A percentile compares a stretch with the other conserved stretches of the same genome.
Conservation (phyloP, 306 rosid genomes). For the Citrullus amarus region DNA sequence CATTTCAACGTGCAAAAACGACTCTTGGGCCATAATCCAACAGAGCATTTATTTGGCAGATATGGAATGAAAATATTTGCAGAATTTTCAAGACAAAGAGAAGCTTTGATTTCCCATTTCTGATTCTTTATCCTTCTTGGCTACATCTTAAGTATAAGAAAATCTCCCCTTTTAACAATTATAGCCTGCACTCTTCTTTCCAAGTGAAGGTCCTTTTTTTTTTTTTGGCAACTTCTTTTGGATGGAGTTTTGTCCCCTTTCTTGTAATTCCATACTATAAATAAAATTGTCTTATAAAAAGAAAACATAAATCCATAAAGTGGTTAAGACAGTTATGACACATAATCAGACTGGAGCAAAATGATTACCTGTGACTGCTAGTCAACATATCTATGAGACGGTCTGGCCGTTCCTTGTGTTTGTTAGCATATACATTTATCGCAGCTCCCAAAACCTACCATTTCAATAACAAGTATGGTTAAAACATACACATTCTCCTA, state of each 20-base stretch:
- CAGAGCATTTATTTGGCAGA: neutral
- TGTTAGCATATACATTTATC: conserved; percentile 91
- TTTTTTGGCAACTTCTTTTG: neutral
- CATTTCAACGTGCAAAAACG: neutral
- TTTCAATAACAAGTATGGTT: neutral
- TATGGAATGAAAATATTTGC: neutral
- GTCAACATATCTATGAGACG: conserved; percentile 97
- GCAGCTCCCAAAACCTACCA: conserved; percentile 92
- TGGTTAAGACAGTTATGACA: neutral
- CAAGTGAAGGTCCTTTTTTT: neutral
- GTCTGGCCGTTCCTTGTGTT: conserved; percentile 96
- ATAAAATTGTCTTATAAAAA: neutral
- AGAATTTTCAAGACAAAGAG: neutral
- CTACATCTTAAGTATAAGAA: neutral
- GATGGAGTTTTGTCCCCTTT: neutral
- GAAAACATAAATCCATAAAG: neutral
- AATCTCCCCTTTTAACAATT: neutral
- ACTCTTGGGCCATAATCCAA: neutral
- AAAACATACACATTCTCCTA: neutral
- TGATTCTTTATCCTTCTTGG: neutral
- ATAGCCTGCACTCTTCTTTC: neutral
- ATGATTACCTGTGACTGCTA: conserved; percentile 80
- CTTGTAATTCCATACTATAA: neutral
- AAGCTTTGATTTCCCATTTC: neutral
- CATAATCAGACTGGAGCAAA: neutral